Percentiles rank a stretch among this genome's conserved stretches.
Evolutionary conservation across 2,329 filamentous ascomycete species (phyloP).

Genomic region (Domatiomyces catenatus): DNA sequence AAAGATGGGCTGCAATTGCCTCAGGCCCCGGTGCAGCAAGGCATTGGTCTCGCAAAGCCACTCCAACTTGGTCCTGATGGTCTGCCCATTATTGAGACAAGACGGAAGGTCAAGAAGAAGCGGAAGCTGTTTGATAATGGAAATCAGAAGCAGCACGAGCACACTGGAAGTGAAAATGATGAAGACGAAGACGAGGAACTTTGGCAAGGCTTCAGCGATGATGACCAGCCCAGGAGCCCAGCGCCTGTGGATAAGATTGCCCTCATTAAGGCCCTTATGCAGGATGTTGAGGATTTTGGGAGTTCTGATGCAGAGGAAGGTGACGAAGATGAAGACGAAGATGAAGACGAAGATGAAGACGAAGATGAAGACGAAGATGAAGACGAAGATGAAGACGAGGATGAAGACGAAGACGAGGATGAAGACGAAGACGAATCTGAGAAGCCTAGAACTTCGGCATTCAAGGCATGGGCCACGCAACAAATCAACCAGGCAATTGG

Average conservation of each 20-base stretch:
- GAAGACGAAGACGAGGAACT: neutral
- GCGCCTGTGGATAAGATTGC: neutral
- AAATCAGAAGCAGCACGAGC: constrained; percentile 26
- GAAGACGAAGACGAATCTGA: constrained; percentile 22
- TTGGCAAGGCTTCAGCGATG: neutral
- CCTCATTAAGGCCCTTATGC: neutral
- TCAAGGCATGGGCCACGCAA: constrained; percentile 84
- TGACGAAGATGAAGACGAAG: constrained; percentile 16
- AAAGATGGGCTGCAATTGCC: neutral
- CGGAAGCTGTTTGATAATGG: constrained; percentile 11
- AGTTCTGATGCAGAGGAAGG: constrained; percentile 15
- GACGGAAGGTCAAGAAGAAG: constrained; percentile 53
- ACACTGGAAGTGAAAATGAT: constrained; percentile 34
- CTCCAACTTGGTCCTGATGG: constrained; percentile 67
- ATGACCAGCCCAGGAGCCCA: neutral
- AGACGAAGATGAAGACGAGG: constrained; percentile 18
- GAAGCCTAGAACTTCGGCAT: constrained; percentile 44
- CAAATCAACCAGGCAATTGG: constrained; percentile 75
- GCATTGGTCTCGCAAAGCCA: constrained; percentile 74
- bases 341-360: constrained; percentile 17
- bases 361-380: constrained; percentile 15
- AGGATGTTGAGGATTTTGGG: constrained; percentile 11
- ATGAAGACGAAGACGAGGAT: constrained; percentile 21
- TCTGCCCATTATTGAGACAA: constrained; percentile 61
- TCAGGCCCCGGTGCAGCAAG: constrained; percentile 22